phyloP scores from a whole-genome alignment of 2,329 filamentous ascomycete species.

The Graphilbum fragrans region DNA sequence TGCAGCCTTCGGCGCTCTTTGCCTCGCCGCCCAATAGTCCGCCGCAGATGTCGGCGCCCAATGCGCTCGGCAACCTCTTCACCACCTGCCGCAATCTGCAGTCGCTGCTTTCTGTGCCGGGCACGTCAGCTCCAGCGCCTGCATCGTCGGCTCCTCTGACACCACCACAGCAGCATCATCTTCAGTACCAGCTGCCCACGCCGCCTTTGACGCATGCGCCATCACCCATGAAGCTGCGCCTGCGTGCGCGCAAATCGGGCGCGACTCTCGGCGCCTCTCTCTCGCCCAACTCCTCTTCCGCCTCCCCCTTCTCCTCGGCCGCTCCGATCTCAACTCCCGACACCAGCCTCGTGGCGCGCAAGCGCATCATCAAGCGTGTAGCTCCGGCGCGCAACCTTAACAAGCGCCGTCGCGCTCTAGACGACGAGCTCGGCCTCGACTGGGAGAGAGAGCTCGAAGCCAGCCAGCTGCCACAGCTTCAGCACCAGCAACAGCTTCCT shows the following conservation, averaged over 20 bases:
- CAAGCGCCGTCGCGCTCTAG: constrained; percentile 37
- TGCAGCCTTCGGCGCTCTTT: constrained; percentile 21
- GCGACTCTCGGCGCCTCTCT: constrained; percentile 13
- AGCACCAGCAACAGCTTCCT: background rate
- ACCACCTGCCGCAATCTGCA: constrained; percentile 49
- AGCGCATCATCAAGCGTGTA: constrained; percentile 39
- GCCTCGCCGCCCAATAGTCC: constrained; percentile 49
- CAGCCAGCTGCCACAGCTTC: background rate
- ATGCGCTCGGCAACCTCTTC: constrained; percentile 41
- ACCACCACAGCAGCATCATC: constrained; percentile 1
- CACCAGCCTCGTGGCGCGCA: constrained; percentile 23
- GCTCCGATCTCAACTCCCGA: background rate
- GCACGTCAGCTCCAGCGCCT: background rate
- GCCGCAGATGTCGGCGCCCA: constrained; percentile 29
- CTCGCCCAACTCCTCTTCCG: constrained; percentile 8
- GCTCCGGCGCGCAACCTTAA: constrained; percentile 31
- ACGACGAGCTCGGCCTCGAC: constrained; percentile 33
- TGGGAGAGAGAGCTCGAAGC: constrained; percentile 26
- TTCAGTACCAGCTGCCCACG: constrained; percentile 34
- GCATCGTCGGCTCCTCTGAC: constrained; percentile 20
- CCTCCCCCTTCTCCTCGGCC: background rate
- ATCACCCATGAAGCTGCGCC: constrained; percentile 39
- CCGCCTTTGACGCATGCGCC: constrained; percentile 41
- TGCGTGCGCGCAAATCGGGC: constrained; percentile 32
- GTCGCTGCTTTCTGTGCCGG: constrained; percentile 36